Evolutionary conservation across 352 stramenopile genomes (phyloP).

Genomic region (Globisporangium emineosum): DNA sequence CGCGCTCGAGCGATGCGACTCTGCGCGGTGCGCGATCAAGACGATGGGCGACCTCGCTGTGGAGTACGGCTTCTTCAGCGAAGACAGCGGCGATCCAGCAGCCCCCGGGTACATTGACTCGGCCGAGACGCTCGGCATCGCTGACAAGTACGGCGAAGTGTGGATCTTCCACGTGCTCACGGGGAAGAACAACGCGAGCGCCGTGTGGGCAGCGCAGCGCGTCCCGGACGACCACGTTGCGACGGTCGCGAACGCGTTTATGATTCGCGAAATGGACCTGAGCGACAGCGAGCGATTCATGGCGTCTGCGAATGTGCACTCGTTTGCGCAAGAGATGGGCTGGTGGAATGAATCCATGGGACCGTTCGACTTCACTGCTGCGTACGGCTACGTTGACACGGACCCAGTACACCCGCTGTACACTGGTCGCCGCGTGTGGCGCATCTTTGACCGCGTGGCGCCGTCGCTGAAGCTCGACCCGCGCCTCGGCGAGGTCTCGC

Average conservation of each 20-base stretch:
- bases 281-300: constrained; percentile 82
- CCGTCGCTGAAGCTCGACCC: constrained; percentile 75
- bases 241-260: constrained; percentile 91
- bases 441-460: constrained; percentile 77
- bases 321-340: constrained; percentile 78
- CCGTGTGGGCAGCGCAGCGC: constrained; percentile 92
- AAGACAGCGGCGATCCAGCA: constrained; percentile 69
- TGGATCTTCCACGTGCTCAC: constrained; percentile 96
- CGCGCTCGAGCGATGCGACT: constrained; percentile 87
- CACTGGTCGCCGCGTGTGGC: constrained; percentile 85
- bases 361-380: constrained; percentile 48
- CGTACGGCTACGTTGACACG: constrained; percentile 27
- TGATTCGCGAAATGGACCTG: constrained; percentile 88
- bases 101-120: constrained; percentile 63
- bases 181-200: constrained; percentile 77
- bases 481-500: constrained; percentile 51
- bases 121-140: constrained; percentile 85
- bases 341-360: constrained; percentile 68
- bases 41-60: constrained; percentile 92
- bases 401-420: constrained; percentile 66
- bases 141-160: constrained; percentile 83
- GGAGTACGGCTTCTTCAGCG: constrained; percentile 93
- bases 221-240: constrained; percentile 89
- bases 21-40: constrained; percentile 73
- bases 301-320: constrained; percentile 84